Evolutionary conservation across 805 yeast genomes (phyloP).

Genomic region (Kodamaea nitidulidarum): DNA sequence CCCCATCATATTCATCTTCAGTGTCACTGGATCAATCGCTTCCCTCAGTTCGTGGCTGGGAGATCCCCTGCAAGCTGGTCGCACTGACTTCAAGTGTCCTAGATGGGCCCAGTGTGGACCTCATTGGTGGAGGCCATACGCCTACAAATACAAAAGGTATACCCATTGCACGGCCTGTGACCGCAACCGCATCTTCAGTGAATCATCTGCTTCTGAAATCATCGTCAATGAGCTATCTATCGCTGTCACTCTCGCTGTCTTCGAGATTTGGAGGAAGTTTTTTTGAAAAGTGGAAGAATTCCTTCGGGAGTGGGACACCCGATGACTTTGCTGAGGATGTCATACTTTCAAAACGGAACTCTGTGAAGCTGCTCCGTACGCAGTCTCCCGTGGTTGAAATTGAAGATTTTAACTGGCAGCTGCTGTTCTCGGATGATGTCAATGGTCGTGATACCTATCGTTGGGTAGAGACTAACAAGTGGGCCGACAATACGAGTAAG

Average conservation of each 20-base stretch:
- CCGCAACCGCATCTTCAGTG: constrained; percentile 6
- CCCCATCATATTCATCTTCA: background rate
- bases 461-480: constrained; percentile 2
- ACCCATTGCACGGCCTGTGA: constrained; percentile 15
- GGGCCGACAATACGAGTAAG: constrained; percentile 15
- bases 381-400: constrained; percentile 35
- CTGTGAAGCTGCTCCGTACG: constrained; percentile 29
- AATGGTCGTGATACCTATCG: background rate
- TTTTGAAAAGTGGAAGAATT: constrained; percentile 42
- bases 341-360: constrained; percentile 18
- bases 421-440: constrained; percentile 2
- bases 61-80: constrained; percentile 37
- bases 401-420: constrained; percentile 26
- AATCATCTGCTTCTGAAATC: constrained; percentile 26
- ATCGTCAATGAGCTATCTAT: constrained; percentile 35
- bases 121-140: constrained; percentile 8
- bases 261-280: constrained; percentile 39
- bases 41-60: constrained; percentile 44
- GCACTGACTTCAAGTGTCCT: constrained; percentile 13
- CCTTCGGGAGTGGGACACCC: constrained; percentile 18
- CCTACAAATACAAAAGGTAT: constrained; percentile 17
- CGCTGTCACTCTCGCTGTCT: constrained; percentile 37
- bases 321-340: constrained; percentile 1
- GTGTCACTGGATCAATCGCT: constrained; percentile 12
- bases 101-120: background rate